Evolutionary conservation across 2,329 filamentous ascomycete species (phyloP), one percentile per base, ranked within the genome.

Genomic region (Neopestalotiopsis clavispora): DNA sequence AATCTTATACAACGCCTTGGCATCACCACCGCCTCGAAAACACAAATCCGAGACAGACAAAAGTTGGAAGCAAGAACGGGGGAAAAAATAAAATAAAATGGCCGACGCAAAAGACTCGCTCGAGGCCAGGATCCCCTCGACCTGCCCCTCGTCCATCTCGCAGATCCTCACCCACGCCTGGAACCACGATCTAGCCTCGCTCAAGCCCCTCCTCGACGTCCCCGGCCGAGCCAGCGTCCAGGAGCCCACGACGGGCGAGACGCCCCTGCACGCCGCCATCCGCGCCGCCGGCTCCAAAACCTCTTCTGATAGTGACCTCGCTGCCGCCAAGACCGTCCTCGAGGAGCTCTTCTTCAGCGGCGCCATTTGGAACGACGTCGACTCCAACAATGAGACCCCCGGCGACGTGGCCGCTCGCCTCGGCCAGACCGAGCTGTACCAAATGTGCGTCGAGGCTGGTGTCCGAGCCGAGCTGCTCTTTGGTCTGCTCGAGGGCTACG

Each of bases 351-450:
- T 98, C 70, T 87, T 95, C 76, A 92, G 92, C 74, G 96, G 96
- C 40, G 96, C 94, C 12, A 98, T 98, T 74, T 99, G 96, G 96
- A 99, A 99, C 82, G 95, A 98, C 78, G 84, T 98, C 68, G 94
- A 98, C 79, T 82, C 85, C 73, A 91, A 93, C 74, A 88, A 94
- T 75, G 95, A 98, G 84, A 98, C 96, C 3, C 94, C 96, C 0
- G 96, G 94, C 7, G 98, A 95, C 78, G 84, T 98, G 58, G 96
- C 96, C 9, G 85, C 86, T 69, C 83, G 89, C 32, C 78, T 98
- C 30, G 91, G 92, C 0, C 84, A 93, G 74, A 85, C 81, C 67
- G 86, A 89, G 64, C 82, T 98, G 45, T 98, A 99, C 78, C 88
- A 92, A 56, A 80, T 94, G 68, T 93, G 95, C 78, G 92, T 98